Evolutionary conservation across 192 early-diverging fungal genomes (phyloP), one percentile per base, ranked within the genome.

Genomic region (Jimgerdemannia flammicorona): DNA sequence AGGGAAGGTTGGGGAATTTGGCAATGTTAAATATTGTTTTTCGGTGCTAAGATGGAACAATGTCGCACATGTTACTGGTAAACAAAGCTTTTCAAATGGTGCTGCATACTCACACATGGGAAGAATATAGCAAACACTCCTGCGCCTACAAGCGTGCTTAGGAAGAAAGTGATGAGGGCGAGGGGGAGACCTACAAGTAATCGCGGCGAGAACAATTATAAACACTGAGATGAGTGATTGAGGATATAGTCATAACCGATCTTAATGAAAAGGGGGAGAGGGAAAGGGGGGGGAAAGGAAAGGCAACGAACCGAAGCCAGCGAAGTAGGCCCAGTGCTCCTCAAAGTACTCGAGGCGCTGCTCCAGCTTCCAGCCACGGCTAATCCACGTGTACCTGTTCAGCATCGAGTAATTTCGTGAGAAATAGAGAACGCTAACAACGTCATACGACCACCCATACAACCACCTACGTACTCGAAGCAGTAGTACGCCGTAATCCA

Each of bases 301-400:
- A 2, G 3, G 19, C 6, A 19, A 75, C 76, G 59, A 77, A 90
- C 89, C 89, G 77, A 91, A 91, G 44, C 90, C 90, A 18, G 81
- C 54, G 80, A 90, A 91, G 67, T 91, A 91, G 19, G 83, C 78
- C 89, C 87, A 91, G 8, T 78, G 78, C 64, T 70, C 67, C 79
- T 91, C 90, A 74, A 91, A 82, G 70, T 86, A 88, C 10, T 84
- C 85, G 17, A 90, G 75, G 64, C 81, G 68, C 73, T 80, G 74
- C 65, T 89, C 78, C 18, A 91, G 67, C 18, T 78, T 70, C 90
- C 89, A 91, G 9, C 86, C 85, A 70, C 76, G 43, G 69, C 80
- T 79, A 44, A 73, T 73, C 86, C 85, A 87, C 71, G 81, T 78
- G 73, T 91, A 90, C 67, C 89, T 88, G 72, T 84, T 85, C 14